Evolutionary conservation across 306 rosid genomes (phyloP).

Genomic region (Parietaria judaica): DNA sequence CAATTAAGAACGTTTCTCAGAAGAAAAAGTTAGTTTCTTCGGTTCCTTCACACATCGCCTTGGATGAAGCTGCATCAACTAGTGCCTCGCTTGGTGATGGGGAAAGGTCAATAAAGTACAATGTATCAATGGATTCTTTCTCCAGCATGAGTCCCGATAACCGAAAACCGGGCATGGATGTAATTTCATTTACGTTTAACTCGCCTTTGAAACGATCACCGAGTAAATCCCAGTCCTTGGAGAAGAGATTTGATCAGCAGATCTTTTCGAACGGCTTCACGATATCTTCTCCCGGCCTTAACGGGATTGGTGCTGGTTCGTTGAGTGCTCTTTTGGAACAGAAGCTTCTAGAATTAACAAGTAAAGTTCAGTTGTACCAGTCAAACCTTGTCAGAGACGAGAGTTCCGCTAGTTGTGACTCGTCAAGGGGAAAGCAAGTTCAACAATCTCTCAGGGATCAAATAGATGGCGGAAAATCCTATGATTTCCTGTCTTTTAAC

Average conservation of each 20-base stretch:
- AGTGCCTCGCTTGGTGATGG: constrained; percentile 21
- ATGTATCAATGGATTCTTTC: constrained; percentile 38
- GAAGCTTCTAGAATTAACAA: constrained; percentile 72
- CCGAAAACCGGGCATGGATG: constrained; percentile 50
- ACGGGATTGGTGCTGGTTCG: constrained; percentile 47
- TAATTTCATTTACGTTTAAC: constrained; percentile 81
- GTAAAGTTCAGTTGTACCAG: constrained; percentile 45
- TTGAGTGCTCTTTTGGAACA: constrained; percentile 72
- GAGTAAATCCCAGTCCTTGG: constrained; percentile 30
- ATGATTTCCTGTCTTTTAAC: constrained; percentile 29
- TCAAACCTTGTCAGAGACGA: constrained; percentile 33
- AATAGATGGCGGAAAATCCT: constrained; percentile 10
- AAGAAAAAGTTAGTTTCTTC: constrained; percentile 31
- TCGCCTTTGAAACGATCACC: constrained; percentile 60
- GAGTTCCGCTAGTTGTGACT: constrained; percentile 33
- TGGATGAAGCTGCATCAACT: constrained; percentile 27
- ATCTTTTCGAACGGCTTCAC: constrained; percentile 26
- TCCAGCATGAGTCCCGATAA: constrained; percentile 31
- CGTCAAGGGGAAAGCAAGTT: constrained; percentile 19
- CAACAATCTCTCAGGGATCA: constrained; percentile 24
- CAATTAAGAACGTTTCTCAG: constrained; percentile 18
- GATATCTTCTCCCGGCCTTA: constrained; percentile 37
- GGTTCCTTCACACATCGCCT: constrained; percentile 15
- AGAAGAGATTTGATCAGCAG: constrained; percentile 26
- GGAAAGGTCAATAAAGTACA: constrained; percentile 49